phyloP scores from a whole-genome alignment of 768 basidiomycete species.

The Boletus fagicola region DNA sequence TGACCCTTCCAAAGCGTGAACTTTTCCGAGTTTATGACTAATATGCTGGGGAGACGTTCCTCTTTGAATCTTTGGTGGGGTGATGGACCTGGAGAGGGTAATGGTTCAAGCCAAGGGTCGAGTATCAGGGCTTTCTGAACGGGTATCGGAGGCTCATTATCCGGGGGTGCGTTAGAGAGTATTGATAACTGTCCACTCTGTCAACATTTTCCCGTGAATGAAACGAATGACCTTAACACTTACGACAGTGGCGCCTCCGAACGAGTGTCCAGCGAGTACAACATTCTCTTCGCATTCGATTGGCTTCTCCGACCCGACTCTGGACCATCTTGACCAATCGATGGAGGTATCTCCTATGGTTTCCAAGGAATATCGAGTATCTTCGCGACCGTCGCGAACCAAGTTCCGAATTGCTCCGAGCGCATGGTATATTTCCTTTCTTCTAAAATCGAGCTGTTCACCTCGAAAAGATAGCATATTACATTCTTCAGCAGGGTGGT shows the following conservation, averaged over 20 bases:
- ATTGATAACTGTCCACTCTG: slow-evolving; percentile 46
- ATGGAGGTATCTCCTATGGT: slow-evolving; percentile 37
- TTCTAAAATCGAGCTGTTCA: slow-evolving; percentile 70
- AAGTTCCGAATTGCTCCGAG: slow-evolving; percentile 59
- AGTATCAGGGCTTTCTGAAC: slow-evolving; percentile 59
- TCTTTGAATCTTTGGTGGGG: slow-evolving; percentile 19
- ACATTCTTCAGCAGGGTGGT: slow-evolving; percentile 17
- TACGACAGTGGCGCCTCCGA: slow-evolving; percentile 55
- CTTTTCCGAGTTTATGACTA: slow-evolving; percentile 73
- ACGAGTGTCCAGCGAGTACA: slow-evolving; percentile 51
- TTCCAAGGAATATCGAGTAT: slow-evolving; percentile 32
- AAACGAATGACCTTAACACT: slow-evolving; percentile 18
- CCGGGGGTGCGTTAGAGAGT: slow-evolving; percentile 49
- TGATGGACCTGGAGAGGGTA: slow-evolving; percentile 54
- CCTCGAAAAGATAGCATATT: slow-evolving; percentile 51
- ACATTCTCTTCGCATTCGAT: slow-evolving; percentile 37
- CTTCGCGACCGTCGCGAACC: slow-evolving; percentile 35
- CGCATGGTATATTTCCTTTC: slow-evolving; percentile 63
- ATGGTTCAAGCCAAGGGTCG: slow-evolving; percentile 85
- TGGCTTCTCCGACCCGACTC: slow-evolving; percentile 18
- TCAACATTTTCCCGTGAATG: background rate
- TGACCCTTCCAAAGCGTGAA: slow-evolving; percentile 82
- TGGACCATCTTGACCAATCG: slow-evolving; percentile 44
- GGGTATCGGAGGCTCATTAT: slow-evolving; percentile 45
- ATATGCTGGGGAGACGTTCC: slow-evolving; percentile 37